These are phyloP conservation scores for Lactarius indigo DNA, from an alignment of 768 basidiomycete genomes.

Conservation along the genomic window DNA sequence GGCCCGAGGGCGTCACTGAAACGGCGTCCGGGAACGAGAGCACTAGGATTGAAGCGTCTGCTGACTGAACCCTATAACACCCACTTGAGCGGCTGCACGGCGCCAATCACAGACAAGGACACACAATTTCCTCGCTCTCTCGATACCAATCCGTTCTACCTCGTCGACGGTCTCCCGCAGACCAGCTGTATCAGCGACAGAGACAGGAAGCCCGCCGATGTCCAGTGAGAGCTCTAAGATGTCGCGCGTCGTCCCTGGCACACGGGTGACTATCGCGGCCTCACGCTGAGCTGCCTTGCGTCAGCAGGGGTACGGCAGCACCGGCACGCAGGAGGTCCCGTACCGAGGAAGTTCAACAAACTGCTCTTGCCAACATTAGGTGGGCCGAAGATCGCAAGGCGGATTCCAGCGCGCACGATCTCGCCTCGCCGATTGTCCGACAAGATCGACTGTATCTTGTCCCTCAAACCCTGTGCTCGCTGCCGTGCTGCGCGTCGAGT, in stretches of 20 bases:
- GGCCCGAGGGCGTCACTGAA: conserved; percentile 3
- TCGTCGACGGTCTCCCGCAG: conserved; percentile 63
- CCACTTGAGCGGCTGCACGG: not conserved
- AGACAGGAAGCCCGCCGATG: conserved; percentile 80
- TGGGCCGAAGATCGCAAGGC: conserved; percentile 85
- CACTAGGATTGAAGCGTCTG: conserved; percentile 79
- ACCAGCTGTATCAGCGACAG: conserved; percentile 85
- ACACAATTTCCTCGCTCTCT: conserved; percentile 66
- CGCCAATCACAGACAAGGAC: conserved; percentile 12
- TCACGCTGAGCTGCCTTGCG: conserved; percentile 65
- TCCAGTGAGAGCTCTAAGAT: conserved; percentile 82
- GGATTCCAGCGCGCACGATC: conserved; percentile 76
- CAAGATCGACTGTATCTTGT: conserved; percentile 53
- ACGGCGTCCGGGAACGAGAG: conserved; percentile 59
- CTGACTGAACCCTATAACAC: conserved; percentile 50
- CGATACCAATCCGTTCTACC: conserved; percentile 79
- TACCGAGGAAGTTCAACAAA: conserved; percentile 80
- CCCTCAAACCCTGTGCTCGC: conserved; percentile 47
- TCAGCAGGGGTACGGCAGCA: not conserved
- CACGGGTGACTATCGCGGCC: conserved; percentile 83
- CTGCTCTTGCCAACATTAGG: conserved; percentile 96
- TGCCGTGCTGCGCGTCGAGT: conserved; percentile 44
- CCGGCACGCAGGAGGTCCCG: not conserved
- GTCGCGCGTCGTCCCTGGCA: conserved; percentile 89
- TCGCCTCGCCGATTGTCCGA: conserved; percentile 76